These are phyloP conservation scores for Mycena alexandri DNA, from an alignment of 768 basidiomycete species.

Conservation along the genomic window DNA sequence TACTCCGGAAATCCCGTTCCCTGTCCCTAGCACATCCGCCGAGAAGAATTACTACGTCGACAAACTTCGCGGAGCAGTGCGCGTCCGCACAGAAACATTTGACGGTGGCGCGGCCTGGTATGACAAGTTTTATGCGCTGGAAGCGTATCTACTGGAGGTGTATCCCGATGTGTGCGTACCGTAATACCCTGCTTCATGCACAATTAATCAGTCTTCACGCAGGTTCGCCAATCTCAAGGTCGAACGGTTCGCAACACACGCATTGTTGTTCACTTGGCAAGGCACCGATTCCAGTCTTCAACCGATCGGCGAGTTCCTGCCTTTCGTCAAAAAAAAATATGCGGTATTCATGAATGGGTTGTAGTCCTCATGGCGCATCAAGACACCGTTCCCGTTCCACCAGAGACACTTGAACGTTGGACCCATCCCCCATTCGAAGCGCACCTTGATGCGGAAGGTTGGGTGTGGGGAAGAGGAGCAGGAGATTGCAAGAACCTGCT, in stretches of 20 bases:
- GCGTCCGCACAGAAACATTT: slow-evolving; percentile 57
- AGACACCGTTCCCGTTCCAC: slow-evolving; percentile 68
- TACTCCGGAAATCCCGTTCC: no score
- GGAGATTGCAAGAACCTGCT: slow-evolving; percentile 46
- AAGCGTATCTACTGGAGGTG: slow-evolving; percentile 52
- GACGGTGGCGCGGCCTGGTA: slow-evolving; percentile 59
- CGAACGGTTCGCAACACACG: slow-evolving; percentile 66
- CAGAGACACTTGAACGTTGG: slow-evolving; percentile 58
- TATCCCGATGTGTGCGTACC: slow-evolving; percentile 65
- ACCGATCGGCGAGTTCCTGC: slow-evolving; percentile 56
- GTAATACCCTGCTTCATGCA: no score
- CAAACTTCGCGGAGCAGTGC: slow-evolving; percentile 44
- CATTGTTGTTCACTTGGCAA: slow-evolving; percentile 67
- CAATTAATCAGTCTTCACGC: not conserved
- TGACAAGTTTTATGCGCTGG: slow-evolving; percentile 53
- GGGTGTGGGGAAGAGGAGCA: slow-evolving; percentile 66
- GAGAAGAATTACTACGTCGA: slow-evolving; percentile 23
- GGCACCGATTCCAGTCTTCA: slow-evolving; percentile 61
- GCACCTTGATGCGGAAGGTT: slow-evolving; percentile 50
- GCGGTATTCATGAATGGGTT: no score
- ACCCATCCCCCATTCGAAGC: slow-evolving; percentile 63
- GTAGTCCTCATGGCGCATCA: slow-evolving; percentile 19
- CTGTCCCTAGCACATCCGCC: no score
- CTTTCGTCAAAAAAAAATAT: no score
- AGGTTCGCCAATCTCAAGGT: slow-evolving; percentile 20